These are phyloP conservation scores for Ceratobasidium sp. DNA, from an alignment of 1,284 basidiomycete genomes.

Conservation along the genomic window DNA sequence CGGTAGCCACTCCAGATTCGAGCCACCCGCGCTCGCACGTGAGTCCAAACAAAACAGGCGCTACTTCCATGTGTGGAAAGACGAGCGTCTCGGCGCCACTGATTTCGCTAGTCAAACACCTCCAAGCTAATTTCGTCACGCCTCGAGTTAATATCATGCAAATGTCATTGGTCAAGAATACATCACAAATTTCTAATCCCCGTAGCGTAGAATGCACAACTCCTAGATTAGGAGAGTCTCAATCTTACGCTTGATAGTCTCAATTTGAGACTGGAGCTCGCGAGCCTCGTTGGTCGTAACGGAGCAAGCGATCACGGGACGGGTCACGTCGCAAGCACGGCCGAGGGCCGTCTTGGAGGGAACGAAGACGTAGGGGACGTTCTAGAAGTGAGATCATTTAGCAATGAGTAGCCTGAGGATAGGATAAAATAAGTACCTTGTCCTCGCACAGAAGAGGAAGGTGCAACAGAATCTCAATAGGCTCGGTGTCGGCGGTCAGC, in stretches of 20 bases:
- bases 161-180: too few species aligned
- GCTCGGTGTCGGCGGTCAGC: conserved; percentile 97
- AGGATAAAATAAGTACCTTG: conserved; percentile 71
- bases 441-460: conserved; percentile 98
- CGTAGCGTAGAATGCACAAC: not conserved
- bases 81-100: too few species aligned
- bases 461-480: conserved; percentile 97
- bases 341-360: conserved; percentile 96
- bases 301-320: conserved; percentile 95
- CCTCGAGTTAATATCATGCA: too few species aligned
- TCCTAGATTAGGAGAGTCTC: conserved; percentile 72
- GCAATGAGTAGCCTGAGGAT: not conserved
- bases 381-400: conserved; percentile 64
- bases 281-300: conserved; percentile 96
- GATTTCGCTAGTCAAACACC: too few species aligned
- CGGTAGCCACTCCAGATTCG: too few species aligned
- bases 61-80: too few species aligned
- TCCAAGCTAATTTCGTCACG: too few species aligned
- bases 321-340: conserved; percentile 94
- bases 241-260: conserved; percentile 89
- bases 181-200: too few species aligned
- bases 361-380: conserved; percentile 96
- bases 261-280: conserved; percentile 93
- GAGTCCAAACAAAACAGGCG: too few species aligned
- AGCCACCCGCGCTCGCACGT: too few species aligned